These are phyloP conservation scores for Urostyla sp. DNA, from an alignment of 73 alveolate genomes.

Conservation along the genomic window DNA sequence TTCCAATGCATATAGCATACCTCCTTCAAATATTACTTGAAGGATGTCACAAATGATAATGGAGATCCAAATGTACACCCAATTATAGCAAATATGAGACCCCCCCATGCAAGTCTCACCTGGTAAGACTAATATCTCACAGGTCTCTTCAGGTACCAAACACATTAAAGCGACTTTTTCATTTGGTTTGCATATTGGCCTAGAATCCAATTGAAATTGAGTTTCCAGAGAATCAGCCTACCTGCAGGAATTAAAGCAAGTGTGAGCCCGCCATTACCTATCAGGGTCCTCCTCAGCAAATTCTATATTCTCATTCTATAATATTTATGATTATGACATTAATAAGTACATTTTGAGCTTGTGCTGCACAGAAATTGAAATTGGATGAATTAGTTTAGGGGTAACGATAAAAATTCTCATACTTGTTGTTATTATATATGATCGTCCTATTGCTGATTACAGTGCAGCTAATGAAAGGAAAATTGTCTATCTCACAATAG, in stretches of 20 bases:
- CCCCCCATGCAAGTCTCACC: constrained; percentile 59
- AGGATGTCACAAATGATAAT: constrained; percentile 57
- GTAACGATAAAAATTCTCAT: constrained; percentile 54
- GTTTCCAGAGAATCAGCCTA: constrained; percentile 40
- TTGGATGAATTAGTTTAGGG: constrained; percentile 40
- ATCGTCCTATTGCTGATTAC: background rate
- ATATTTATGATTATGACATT: background rate
- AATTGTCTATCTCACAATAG: constrained; percentile 65
- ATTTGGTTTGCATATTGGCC: constrained; percentile 55
- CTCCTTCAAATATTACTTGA: constrained; percentile 67
- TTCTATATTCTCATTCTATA: background rate
- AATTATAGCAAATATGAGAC: constrained; percentile 32
- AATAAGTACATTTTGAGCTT: constrained; percentile 39
- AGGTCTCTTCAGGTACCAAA: constrained; percentile 41
- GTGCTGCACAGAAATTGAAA: constrained; percentile 38
- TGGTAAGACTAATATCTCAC: constrained; percentile 58
- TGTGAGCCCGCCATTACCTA: constrained; percentile 73
- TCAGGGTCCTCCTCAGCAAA: constrained; percentile 64
- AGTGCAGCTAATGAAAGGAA: constrained; percentile 59
- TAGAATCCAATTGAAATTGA: constrained; percentile 59
- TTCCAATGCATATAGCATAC: constrained; percentile 64
- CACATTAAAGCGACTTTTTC: constrained; percentile 35
- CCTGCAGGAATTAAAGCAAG: constrained; percentile 71
- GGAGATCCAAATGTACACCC: constrained; percentile 30
- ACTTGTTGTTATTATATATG: constrained; percentile 58